Conservation (phyloP, 441 rosid species). For the Heliophila coronopifolia region DNA sequence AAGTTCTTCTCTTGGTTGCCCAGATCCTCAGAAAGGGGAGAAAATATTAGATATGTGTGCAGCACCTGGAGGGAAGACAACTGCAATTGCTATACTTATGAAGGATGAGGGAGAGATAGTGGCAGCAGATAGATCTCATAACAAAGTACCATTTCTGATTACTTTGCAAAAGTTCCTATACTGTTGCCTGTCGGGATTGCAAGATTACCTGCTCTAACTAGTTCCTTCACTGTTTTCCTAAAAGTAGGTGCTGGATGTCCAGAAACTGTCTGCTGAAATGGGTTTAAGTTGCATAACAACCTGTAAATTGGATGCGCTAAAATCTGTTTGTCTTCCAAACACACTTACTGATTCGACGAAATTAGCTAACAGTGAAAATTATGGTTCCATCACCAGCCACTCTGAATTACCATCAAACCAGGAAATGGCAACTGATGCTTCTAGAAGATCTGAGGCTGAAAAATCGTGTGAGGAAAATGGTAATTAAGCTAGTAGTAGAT, state of each 20-base stretch:
- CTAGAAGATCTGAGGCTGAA: constrained; percentile 29
- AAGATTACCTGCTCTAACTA: constrained; percentile 3
- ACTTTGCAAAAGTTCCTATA: not conserved
- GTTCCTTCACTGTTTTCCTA: constrained; percentile 6
- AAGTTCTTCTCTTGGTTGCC: constrained; percentile 13
- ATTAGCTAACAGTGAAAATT: constrained; percentile 22
- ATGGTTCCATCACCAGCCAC: constrained; percentile 25
- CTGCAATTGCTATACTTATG: constrained; percentile 86
- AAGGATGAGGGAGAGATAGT: constrained; percentile 83
- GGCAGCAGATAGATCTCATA: constrained; percentile 93
- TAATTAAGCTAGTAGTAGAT: constrained; percentile 26
- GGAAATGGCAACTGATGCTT: constrained; percentile 14
- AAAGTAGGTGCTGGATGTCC: constrained; percentile 27
- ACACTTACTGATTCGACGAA: constrained; percentile 30
- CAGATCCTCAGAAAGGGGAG: constrained; percentile 96
- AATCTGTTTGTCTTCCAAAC: constrained; percentile 56
- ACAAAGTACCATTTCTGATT: constrained; percentile 53
- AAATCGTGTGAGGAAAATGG: constrained; percentile 32
- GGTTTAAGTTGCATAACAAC: constrained; percentile 76
- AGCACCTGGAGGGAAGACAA: constrained; percentile 96
- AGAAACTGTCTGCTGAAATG: constrained; percentile 59
- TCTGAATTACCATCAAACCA: constrained; percentile 32
- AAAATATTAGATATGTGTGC: constrained; percentile 94
- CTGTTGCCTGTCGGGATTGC: not conserved
- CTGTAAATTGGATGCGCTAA: constrained; percentile 77